phyloP scores from a whole-genome alignment of 768 basidiomycete species.

The Pulveroboletus sp. region DNA sequence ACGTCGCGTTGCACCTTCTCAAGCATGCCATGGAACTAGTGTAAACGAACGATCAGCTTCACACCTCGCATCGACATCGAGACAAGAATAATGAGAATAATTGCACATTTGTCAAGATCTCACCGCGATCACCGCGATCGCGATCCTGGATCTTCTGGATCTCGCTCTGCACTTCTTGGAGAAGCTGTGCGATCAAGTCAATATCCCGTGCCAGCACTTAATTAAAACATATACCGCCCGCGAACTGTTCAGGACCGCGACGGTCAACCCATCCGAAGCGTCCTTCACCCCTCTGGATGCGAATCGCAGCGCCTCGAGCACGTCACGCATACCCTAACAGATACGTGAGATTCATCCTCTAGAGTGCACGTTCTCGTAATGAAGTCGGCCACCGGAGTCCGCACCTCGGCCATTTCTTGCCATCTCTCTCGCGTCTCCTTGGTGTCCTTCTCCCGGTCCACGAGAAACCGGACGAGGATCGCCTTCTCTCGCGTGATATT shows the following conservation, averaged over 20 bases:
- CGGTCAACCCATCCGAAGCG: constrained; percentile 19
- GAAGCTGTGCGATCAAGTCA: constrained; percentile 22
- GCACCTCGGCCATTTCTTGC: constrained; percentile 26
- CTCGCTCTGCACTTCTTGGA: constrained; percentile 17
- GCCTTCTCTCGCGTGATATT: constrained; percentile 62
- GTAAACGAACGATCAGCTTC: constrained; percentile 19
- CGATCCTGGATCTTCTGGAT: constrained; percentile 21
- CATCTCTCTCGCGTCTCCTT: constrained; percentile 29
- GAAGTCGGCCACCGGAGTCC: too few relatives aligned
- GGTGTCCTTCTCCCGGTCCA: constrained; percentile 40
- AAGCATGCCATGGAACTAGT: constrained; percentile 25
- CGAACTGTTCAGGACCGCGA: constrained; percentile 12
- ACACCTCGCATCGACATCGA: neutral
- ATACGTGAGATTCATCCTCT: constrained; percentile 1
- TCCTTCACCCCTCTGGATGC: constrained; percentile 19
- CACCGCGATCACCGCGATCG: constrained; percentile 17
- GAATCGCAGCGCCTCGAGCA: constrained; percentile 17
- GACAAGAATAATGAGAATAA: neutral
- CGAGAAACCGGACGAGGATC: constrained; percentile 44
- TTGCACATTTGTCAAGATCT: constrained; percentile 22
- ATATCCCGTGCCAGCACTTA: neutral
- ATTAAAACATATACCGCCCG: constrained; percentile 17
- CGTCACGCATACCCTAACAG: constrained; percentile 33
- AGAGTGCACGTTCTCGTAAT: constrained; percentile 2
- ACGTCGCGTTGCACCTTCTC: constrained; percentile 23